phyloP scores from a whole-genome alignment of 345 rosid genomes.

The Eucalyptus cloeziana region DNA sequence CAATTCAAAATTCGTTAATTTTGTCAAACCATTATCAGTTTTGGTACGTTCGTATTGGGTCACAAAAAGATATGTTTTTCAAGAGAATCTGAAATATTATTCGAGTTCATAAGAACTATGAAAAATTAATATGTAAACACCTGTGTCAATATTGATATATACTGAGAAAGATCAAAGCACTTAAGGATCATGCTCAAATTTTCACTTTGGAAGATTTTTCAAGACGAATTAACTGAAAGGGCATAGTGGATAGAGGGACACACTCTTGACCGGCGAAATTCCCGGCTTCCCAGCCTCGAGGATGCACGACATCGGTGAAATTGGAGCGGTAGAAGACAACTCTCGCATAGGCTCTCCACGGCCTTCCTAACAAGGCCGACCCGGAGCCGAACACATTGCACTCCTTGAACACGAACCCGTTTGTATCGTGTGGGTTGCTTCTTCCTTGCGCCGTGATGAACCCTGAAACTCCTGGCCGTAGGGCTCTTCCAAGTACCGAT shows the following conservation, averaged over 20 bases:
- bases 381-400: constrained; percentile 35
- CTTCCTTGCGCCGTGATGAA: constrained; percentile 57
- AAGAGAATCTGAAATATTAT: background rate
- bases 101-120: background rate
- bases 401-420: constrained; percentile 49
- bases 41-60: background rate
- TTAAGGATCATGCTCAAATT: background rate
- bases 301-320: constrained; percentile 12
- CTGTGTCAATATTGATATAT: background rate
- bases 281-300: constrained; percentile 46
- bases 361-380: constrained; percentile 28
- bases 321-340: constrained; percentile 30
- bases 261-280: constrained; percentile 19
- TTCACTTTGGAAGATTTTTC: background rate
- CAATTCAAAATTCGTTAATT: background rate
- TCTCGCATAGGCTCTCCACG: constrained; percentile 39
- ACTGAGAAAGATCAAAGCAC: background rate
- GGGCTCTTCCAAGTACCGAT: constrained; percentile 21
- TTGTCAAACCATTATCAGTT: background rate
- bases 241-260: background rate
- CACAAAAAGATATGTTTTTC: background rate
- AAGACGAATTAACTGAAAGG: background rate
- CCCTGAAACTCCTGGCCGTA: constrained; percentile 21
- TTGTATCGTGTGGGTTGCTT: constrained; percentile 6
- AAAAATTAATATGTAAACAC: background rate